Base-by-base conservation (phyloP, 345 rosid species). In the Salix arbutifolia region DNA sequence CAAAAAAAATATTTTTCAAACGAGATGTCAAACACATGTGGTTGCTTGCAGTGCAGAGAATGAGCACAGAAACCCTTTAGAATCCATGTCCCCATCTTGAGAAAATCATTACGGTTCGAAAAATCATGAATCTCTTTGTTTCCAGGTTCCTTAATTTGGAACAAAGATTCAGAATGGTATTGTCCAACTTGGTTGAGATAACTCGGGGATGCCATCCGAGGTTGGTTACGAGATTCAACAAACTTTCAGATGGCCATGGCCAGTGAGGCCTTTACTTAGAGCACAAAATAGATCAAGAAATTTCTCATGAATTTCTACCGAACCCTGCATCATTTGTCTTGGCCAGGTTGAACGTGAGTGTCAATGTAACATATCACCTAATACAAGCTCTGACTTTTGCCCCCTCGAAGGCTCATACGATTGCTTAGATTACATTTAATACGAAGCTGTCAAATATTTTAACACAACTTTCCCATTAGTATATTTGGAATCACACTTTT, bases 361-460 rank as follows among this genome's bases (percentile, higher is more conserved):
- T 82, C 78, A 30, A 67, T 71, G 76, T 60, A 80, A 86, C 86
- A 60, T 61, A 26, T 70, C 21, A 84, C 83, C 86, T 69, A 84
- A 84, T 78, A 33, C 40, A 16, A 19, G 67, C 31, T 58, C 62
- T 8, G 37, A 62, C 67, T 28, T 67, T 65, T 21, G 65, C 6
- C 76, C 65, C 61, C 31, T 71, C 53, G 21, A 50, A 44, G 50
- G 26, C 37, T 65, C 60, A 18, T 21, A 58, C 25, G 77, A 18
- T 71, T 77, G 70, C 80, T 72, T 78, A 58, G 73, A 73, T 56
- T 67, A 58, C 4, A 21, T 58, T 25, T 35, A n/a, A 58, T 58
- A 23, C 12, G 64, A 9, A 11, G 18, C 26, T 23, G 25, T 25
- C 64, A 58, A 35, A 23, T n/a, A 58, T 23, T 58, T 56, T n/a